Percentiles rank a stretch among this genome's conserved stretches.
These are phyloP conservation scores for Umbelopsis ramanniana DNA, from an alignment of 192 early-diverging fungal genomes.

Conservation along the genomic window DNA sequence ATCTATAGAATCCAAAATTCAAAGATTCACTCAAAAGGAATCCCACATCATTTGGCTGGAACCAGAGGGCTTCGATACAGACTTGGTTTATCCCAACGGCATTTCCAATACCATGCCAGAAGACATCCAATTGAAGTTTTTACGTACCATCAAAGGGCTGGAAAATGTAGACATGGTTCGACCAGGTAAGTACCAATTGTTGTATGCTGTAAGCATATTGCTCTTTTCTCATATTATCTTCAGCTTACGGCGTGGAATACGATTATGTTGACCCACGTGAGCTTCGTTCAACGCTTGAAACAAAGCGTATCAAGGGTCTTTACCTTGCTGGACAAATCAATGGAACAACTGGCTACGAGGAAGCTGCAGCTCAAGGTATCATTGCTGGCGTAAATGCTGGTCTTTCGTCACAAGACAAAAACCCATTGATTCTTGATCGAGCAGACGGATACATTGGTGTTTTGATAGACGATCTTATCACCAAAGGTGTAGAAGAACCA, in stretches of 20 bases:
- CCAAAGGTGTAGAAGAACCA: constrained; percentile 81
- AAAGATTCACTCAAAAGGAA: constrained; percentile 68
- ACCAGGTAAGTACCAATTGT: constrained; percentile 47
- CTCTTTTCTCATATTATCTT: background rate
- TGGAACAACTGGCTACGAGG: constrained; percentile 87
- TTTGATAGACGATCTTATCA: constrained; percentile 81
- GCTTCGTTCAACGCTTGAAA: constrained; percentile 74
- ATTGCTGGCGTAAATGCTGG: constrained; percentile 82
- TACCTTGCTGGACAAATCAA: constrained; percentile 88
- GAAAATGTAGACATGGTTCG: constrained; percentile 75
- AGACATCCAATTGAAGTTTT: constrained; percentile 69
- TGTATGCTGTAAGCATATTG: background rate
- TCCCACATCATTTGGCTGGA: constrained; percentile 81
- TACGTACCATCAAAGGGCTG: constrained; percentile 74
- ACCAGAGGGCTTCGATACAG: constrained; percentile 74
- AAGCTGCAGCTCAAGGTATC: constrained; percentile 81
- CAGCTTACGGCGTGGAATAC: constrained; percentile 85
- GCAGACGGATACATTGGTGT: constrained; percentile 85
- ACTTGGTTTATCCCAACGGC: constrained; percentile 82
- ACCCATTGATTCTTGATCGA: constrained; percentile 69
- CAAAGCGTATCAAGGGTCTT: constrained; percentile 74
- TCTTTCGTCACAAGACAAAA: constrained; percentile 51
- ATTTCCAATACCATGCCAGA: constrained; percentile 87
- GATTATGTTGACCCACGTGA: constrained; percentile 86
- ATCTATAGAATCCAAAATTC: constrained; percentile 81